Percentiles rank a stretch among this genome's conserved stretches.
phyloP scores from a whole-genome alignment of 2,329 filamentous ascomycete genomes.

The Colletotrichum horii region DNA sequence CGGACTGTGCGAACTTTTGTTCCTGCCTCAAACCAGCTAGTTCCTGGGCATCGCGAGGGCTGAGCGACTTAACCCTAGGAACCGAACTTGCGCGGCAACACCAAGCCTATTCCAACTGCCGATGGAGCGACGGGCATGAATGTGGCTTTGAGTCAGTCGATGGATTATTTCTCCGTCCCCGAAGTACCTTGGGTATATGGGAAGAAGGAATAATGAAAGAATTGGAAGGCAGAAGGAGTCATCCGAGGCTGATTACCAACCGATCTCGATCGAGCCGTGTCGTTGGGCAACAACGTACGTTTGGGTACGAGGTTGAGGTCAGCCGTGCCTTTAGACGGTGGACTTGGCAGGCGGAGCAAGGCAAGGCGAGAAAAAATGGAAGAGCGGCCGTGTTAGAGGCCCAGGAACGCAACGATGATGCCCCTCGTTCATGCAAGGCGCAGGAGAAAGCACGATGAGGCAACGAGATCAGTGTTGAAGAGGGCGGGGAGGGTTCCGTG shows the following conservation, averaged over 20 bases:
- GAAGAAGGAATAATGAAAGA: background rate
- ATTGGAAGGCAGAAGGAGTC: background rate
- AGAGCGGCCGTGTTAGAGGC: background rate
- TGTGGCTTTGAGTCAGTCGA: conserved; percentile 16
- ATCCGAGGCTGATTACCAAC: background rate
- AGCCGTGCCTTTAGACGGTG: background rate
- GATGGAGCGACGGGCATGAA: background rate
- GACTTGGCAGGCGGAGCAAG: background rate
- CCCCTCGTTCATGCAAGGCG: conserved; percentile 19
- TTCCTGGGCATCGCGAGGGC: background rate
- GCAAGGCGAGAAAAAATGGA: background rate
- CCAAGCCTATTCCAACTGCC: background rate
- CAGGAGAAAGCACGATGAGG: conserved; percentile 15
- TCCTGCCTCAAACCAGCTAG: background rate
- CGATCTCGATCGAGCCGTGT: conserved; percentile 7
- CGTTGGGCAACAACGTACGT: conserved; percentile 13
- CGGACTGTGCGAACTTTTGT: background rate
- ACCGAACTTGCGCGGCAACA: background rate
- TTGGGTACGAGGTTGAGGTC: conserved; percentile 16
- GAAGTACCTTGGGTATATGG: background rate
- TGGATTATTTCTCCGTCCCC: background rate
- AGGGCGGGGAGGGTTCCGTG: conserved; percentile 4
- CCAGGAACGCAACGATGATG: background rate
- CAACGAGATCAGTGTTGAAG: conserved; percentile 7
- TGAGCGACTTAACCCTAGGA: background rate